phyloP scores from a whole-genome alignment of 805 yeast species.

The Sungouiella blattae region DNA sequence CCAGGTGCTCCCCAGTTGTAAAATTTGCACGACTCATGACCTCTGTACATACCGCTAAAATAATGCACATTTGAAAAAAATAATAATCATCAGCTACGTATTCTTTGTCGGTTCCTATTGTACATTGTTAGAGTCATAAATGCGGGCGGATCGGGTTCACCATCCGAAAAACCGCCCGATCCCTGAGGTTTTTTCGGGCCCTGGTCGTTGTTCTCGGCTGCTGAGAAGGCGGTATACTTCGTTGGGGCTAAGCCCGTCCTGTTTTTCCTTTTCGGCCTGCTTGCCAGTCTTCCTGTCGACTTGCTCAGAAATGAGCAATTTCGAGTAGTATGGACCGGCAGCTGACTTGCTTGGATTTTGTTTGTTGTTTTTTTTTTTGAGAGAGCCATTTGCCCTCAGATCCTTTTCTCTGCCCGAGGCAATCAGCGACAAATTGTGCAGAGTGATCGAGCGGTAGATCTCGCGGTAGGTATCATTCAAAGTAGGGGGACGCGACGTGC shows the following conservation, averaged over 20 bases:
- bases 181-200: conserved; percentile 6
- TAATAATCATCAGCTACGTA: background rate
- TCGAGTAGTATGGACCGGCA: conserved; percentile 1
- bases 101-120: conserved; percentile 1
- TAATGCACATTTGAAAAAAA: conserved; percentile 6
- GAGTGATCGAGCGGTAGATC: conserved; percentile 36
- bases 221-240: conserved; percentile 20
- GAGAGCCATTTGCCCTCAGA: no score
- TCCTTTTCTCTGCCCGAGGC: conserved; percentile 7
- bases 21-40: conserved; percentile 14
- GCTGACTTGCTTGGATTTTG: background rate
- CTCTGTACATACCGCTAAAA: conserved; percentile 15
- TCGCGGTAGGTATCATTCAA: conserved; percentile 30
- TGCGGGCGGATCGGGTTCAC: conserved; percentile 14
- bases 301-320: conserved; percentile 2
- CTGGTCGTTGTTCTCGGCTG: conserved; percentile 9
- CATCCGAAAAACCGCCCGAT: conserved; percentile 35
- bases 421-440: conserved; percentile 22
- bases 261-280: background rate
- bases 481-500: conserved; percentile 2
- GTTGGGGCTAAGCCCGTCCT: conserved; percentile 15
- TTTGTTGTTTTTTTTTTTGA: background rate
- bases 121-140: conserved; percentile 6
- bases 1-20: conserved; percentile 69
- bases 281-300: background rate